Percentiles rank a stretch among this genome's conserved stretches.
Evolutionary conservation across 73 alveolate species (phyloP).

Genomic region (Tetrahymena borealis): DNA sequence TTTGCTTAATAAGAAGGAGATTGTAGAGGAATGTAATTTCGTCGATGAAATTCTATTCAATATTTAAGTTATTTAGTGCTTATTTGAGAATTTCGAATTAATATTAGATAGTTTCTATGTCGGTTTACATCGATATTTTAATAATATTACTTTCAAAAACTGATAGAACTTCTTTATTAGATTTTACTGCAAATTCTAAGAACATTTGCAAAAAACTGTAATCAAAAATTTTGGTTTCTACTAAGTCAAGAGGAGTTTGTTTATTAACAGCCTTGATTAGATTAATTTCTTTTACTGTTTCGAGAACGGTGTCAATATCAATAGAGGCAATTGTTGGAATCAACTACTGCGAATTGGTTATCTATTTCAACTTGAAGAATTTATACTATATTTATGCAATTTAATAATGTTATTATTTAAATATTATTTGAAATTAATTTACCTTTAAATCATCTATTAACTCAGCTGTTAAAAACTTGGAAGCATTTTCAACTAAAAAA

Average conservation of each 20-base stretch:
- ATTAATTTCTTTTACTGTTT: neutral
- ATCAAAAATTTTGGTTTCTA: neutral
- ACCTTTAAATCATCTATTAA: neutral
- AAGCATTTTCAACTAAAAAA: neutral
- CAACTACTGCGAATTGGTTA: neutral
- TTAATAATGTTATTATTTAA: neutral
- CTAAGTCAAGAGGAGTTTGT: neutral
- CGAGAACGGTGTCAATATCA: neutral
- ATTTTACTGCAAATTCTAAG: neutral
- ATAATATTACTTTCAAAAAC: neutral
- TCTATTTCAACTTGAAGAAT: neutral
- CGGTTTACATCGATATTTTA: neutral
- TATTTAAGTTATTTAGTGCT: neutral
- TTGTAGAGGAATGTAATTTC: neutral
- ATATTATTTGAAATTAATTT: neutral
- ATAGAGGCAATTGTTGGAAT: neutral
- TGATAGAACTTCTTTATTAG: neutral
- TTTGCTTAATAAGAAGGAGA: neutral
- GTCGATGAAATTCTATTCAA: neutral
- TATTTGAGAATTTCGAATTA: neutral
- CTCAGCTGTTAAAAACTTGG: neutral
- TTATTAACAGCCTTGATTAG: neutral
- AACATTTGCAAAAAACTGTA: neutral
- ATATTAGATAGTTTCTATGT: neutral
- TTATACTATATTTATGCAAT: neutral